Conservation (phyloP, 2,329 filamentous ascomycete genomes). For the Colletotrichum caudatum region DNA sequence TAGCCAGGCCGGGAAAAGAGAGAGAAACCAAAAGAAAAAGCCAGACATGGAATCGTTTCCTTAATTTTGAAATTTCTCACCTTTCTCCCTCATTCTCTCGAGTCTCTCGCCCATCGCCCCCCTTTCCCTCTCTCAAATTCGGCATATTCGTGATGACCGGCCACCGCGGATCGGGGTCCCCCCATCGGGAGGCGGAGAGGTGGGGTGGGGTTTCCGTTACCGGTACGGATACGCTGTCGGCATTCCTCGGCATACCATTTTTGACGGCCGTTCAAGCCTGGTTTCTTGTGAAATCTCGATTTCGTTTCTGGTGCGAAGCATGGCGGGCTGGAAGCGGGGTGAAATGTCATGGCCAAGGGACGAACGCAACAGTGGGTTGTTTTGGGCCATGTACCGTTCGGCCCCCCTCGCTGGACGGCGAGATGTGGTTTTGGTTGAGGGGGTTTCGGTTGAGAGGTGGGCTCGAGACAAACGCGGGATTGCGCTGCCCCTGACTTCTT, state of each 20-base stretch:
- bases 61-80: neutral
- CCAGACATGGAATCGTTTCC: neutral
- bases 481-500: neutral
- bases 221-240: neutral
- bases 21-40: neutral
- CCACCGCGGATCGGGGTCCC: slow-evolving; percentile 1
- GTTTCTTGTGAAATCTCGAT: neutral
- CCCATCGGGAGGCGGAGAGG: slow-evolving; percentile 7
- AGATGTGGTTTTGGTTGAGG: neutral
- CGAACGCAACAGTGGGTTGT: neutral
- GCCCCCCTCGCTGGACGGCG: neutral
- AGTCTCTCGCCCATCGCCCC: neutral
- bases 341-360: neutral
- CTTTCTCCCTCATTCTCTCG: neutral
- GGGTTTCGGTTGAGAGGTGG: neutral
- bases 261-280: neutral
- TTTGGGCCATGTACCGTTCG: slow-evolving; percentile 1
- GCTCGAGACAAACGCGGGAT: neutral
- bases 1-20: neutral
- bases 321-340: neutral
- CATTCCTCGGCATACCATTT: neutral
- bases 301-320: neutral
- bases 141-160: neutral
- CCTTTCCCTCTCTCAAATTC: neutral
- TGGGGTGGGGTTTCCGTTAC: slow-evolving; percentile 6